These are phyloP conservation scores for Monilinia fructigena DNA, from an alignment of 2,329 filamentous ascomycete genomes.

Conservation along the genomic window DNA sequence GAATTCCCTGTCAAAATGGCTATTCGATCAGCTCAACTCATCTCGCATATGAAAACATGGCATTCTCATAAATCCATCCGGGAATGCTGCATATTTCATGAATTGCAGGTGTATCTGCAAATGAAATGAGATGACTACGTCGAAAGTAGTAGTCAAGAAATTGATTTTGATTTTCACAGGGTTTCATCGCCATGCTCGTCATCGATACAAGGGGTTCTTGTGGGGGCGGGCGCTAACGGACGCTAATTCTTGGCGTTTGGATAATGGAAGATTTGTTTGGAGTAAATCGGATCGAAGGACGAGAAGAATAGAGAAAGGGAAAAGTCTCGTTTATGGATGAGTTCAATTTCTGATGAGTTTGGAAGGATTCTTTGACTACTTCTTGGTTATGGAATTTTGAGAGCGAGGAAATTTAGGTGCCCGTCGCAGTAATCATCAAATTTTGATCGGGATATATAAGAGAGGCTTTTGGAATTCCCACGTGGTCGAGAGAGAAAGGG, in stretches of 20 bases:
- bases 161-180: constrained; percentile 5
- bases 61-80: neutral
- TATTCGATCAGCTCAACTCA: no score
- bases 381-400: neutral
- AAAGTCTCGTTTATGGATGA: neutral
- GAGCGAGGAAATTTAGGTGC: neutral
- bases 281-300: neutral
- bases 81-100: neutral
- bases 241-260: constrained; percentile 1
- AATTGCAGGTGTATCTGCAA: no score
- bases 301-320: neutral
- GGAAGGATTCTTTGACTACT: neutral
- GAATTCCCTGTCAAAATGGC: neutral
- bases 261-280: neutral
- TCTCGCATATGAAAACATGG: neutral
- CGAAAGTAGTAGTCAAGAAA: no score
- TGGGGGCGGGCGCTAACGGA: constrained; percentile 13
- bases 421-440: neutral
- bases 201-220: constrained; percentile 7
- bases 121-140: no score
- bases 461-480: neutral
- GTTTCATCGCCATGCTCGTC: constrained; percentile 14
- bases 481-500: neutral
- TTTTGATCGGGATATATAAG: neutral
- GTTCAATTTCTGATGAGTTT: neutral